A percentile compares a stretch with the other conserved stretches of the same genome.
Conservation (phyloP, 352 stramenopile species). For the Globisporangium canariense region DNA sequence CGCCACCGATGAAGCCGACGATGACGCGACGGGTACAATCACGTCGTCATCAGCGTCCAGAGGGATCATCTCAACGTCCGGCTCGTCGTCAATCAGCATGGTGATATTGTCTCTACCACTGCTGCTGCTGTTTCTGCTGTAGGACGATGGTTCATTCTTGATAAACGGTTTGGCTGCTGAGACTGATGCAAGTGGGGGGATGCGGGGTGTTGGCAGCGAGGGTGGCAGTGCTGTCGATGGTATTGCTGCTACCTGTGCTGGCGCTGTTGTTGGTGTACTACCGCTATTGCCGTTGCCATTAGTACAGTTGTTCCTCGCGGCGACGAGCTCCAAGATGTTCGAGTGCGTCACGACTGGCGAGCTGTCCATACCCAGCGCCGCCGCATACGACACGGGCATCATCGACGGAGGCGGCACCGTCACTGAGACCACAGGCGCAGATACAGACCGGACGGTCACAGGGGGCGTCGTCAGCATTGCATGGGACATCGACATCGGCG, state of each 20-base stretch:
- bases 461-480: constrained; percentile 3
- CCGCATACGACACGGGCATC: constrained; percentile 21
- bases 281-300: background rate
- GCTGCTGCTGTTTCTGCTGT: constrained; percentile 11
- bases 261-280: background rate
- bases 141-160: constrained; percentile 9
- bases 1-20: background rate
- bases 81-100: constrained; percentile 37
- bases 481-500: background rate
- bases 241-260: constrained; percentile 2
- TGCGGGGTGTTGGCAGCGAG: background rate
- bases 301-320: background rate
- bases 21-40: constrained; percentile 9
- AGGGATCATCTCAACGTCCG: constrained; percentile 28
- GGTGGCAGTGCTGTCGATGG: background rate
- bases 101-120: constrained; percentile 16
- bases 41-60: constrained; percentile 28
- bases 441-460: constrained; percentile 10
- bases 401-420: constrained; percentile 14
- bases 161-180: constrained; percentile 2
- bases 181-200: background rate
- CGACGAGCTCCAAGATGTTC: constrained; percentile 18
- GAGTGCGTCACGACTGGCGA: constrained; percentile 16
- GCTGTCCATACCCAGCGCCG: constrained; percentile 11
- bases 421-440: constrained; percentile 15